Evolutionary conservation across 2,329 filamentous ascomycete genomes (phyloP), one percentile per base, ranked within the genome.

Genomic region (Penicillium digitatum): DNA sequence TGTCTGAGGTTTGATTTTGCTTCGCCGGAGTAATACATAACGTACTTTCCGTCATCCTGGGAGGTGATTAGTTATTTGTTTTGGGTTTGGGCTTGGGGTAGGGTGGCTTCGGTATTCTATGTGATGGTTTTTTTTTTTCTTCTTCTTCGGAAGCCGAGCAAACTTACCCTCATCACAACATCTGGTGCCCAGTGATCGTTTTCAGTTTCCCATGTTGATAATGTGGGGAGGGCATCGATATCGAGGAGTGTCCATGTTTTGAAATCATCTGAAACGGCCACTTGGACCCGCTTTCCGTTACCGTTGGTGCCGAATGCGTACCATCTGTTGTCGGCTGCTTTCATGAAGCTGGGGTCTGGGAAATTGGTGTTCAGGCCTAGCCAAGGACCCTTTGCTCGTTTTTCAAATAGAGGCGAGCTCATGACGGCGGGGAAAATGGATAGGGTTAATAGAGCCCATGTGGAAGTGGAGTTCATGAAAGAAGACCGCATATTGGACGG

Each of bases 171-270:
- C 52, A 69, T 70, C 12, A 78, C 74, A 7, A 87, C 81, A 63
- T 86, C 83, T 10, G 84, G 85, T 0, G 84, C 84, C 83, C 83
- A 87, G 26, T 80, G 81, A 53, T 82, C 77, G 4, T 68, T 66
- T 2, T 78, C 77, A 4, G 74, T 79, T 31, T 80, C 80, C 84
- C 85, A 87, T 7, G 72, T 62, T 2, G 78, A 77, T 7, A 79
- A 57, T 6, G 72, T 69, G 0, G 82, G 81, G n/a, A 87, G 72
- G 2, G 80, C 79, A 59, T 86, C 82, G n/a, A 74, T 67, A 54
- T 79, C 72, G 22, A 79, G 73, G 7, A 78, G 68, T 66, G 76
- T 81, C 66, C 79, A 77, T 4, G 74, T 75, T 12, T 71, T 66
- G 46, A 83, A 79, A 45, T 80, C 76, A 1, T 69, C 58, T 3